Evolutionary conservation across 192 early-diverging fungal species (phyloP).

Genomic region (Glomus cerebriforme): DNA sequence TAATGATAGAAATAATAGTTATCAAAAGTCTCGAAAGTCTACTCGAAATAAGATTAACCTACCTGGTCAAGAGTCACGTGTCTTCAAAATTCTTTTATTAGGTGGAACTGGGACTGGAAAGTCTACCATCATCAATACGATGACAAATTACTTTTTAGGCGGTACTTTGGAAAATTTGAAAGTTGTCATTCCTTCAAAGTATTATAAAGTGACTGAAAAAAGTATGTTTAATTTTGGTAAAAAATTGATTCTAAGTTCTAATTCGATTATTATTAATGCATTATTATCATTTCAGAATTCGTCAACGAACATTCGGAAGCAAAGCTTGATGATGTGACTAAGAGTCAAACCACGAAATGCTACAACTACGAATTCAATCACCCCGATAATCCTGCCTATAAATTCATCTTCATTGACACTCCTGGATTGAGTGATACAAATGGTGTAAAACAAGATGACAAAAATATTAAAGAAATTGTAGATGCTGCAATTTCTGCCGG

Average conservation of each 20-base stretch:
- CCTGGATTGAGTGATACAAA: conserved; percentile 18
- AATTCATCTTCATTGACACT: conserved; percentile 18
- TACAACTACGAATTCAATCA: neutral
- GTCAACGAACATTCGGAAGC: conserved; percentile 6
- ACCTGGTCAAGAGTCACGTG: neutral
- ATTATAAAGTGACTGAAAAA: conserved; percentile 20
- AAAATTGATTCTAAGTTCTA: neutral
- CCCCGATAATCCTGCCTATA: conserved; percentile 3
- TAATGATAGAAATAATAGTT: too few species aligned
- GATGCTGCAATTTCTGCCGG: conserved; percentile 12
- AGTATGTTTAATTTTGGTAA: neutral
- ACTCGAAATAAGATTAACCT: neutral
- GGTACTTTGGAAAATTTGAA: conserved; percentile 13
- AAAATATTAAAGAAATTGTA: conserved; percentile 15
- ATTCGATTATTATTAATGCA: neutral
- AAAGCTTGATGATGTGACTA: neutral
- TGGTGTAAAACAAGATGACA: conserved; percentile 11
- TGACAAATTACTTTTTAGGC: conserved; percentile 20
- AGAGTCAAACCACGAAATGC: conserved; percentile 21
- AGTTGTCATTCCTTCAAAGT: conserved; percentile 6
- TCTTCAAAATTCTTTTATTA: conserved; percentile 25
- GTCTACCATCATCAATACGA: conserved; percentile 16
- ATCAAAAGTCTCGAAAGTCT: too few species aligned
- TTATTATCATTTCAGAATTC: conserved; percentile 1
- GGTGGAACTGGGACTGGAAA: conserved; percentile 11